Base-by-base conservation (phyloP, 192 early-diverging fungal genomes). In the Coemansia sp. region DNA sequence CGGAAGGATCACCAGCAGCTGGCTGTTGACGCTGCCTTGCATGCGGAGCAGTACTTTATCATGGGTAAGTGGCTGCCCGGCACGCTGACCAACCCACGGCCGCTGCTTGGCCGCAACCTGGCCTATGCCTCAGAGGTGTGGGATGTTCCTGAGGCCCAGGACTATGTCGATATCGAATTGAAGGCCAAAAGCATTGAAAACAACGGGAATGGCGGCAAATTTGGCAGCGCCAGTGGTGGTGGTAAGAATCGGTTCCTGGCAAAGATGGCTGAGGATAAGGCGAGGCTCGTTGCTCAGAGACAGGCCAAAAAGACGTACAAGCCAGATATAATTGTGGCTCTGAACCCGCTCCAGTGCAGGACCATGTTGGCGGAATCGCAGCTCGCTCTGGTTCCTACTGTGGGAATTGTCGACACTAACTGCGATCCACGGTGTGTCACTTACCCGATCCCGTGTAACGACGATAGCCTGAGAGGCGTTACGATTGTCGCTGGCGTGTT, bases 371-470 rank as follows among this genome's bases (percentile, higher is more conserved):
- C 85, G 43, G 95, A 98, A 60, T 86, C 92, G 6, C 83, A 87
- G 38, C 67, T 84, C 27, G 66, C 82, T 60, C 85, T 90, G 58
- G 88, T 98, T 29, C 95, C 95, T 21, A 90, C 93, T 8, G 87
- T 98, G 42, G 93, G 90, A 38, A 82, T 98, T 53, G 86, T 90
- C 34, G 95, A 98, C 68, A 95, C 93, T 21, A 92, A 98, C 80
- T 89, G 86, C 68, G 88, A 95, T 70, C 93, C 95, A 32, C 76
- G 84, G 12, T 61, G 64, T 8, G 93, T 97, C 29, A 88, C 90
- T 2, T 98, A 95, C 70, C 89, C 93, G 15, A 91, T 98, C 35
- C 93, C 95, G 1, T 94, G 90, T 48, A 98, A 98, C 72, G 95
- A 98, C 64, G 94, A 98, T 68, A 88, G 90, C 5, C 62, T 91